Percentiles rank a stretch among this genome's conserved stretches.
phyloP scores from a whole-genome alignment of 495 filamentous ascomycete species.

The Pseudomonodictys pantanalensis region DNA sequence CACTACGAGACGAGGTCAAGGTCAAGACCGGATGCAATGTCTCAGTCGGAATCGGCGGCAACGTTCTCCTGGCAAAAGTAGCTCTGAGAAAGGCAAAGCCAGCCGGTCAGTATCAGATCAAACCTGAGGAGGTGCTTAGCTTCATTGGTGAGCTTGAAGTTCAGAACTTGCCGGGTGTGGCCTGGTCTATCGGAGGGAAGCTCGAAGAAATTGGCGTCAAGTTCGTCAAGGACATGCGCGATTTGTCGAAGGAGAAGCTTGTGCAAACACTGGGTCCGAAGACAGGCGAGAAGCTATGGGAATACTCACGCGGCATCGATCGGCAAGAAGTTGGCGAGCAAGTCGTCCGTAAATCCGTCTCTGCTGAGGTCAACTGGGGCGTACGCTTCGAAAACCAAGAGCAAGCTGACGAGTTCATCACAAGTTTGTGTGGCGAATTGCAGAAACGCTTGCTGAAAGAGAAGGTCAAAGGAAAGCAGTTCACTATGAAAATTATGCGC shows the following conservation, averaged over 20 bases:
- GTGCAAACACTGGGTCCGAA: constrained; percentile 76
- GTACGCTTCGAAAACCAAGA: constrained; percentile 86
- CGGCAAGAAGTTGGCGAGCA: constrained; percentile 80
- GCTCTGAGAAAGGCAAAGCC: constrained; percentile 91
- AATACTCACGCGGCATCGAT: constrained; percentile 89
- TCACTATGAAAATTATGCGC: constrained; percentile 92
- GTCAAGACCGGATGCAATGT: constrained; percentile 76
- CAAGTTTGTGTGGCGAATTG: constrained; percentile 77
- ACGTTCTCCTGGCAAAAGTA: constrained; percentile 86
- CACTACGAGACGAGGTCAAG: constrained; percentile 66
- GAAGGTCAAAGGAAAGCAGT: constrained; percentile 76
- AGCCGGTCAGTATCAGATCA: constrained; percentile 85
- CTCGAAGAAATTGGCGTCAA: constrained; percentile 84
- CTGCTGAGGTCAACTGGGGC: constrained; percentile 97
- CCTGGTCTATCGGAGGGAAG: constrained; percentile 76
- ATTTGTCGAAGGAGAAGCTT: constrained; percentile 70
- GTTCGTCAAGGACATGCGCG: constrained; percentile 75
- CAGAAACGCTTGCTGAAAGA: constrained; percentile 76
- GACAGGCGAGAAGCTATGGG: constrained; percentile 86
- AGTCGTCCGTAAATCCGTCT: constrained; percentile 79
- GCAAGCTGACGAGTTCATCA: constrained; percentile 87
- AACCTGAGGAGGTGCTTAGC: constrained; percentile 70
- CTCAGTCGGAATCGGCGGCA: constrained; percentile 90
- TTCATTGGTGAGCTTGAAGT: constrained; percentile 75
- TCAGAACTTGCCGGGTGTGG: constrained; percentile 81